phyloP scores from a whole-genome alignment of 2,329 filamentous ascomycete genomes.

The Colletotrichum noveboracense region DNA sequence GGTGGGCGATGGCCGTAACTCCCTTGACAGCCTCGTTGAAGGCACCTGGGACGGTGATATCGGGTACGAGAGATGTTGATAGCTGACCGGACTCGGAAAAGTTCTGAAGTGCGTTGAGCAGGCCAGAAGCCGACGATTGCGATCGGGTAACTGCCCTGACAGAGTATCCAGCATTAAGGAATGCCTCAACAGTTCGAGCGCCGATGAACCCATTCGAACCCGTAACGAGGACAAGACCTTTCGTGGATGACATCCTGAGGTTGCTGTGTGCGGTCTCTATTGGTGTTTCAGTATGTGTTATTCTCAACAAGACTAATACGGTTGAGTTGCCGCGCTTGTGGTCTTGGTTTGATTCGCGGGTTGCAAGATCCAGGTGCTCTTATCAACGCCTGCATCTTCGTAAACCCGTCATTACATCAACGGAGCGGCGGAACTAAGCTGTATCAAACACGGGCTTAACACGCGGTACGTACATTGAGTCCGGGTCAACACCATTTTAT shows the following conservation, averaged over 20 bases:
- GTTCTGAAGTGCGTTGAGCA: slow-evolving; percentile 24
- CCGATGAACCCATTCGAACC: slow-evolving; percentile 46
- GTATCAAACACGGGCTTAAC: not conserved
- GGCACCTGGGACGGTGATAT: slow-evolving; percentile 36
- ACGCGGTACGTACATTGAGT: not conserved
- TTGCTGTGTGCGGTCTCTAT: not conserved
- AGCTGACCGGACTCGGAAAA: slow-evolving; percentile 23
- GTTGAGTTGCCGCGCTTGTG: not conserved
- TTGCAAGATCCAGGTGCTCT: not conserved
- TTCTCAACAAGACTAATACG: too few relatives aligned
- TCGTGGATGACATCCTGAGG: not conserved
- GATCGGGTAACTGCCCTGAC: slow-evolving; percentile 44
- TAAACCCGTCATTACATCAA: not conserved
- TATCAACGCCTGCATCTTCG: not conserved
- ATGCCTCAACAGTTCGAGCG: slow-evolving; percentile 36
- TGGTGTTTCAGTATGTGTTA: not conserved
- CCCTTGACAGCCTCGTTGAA: slow-evolving; percentile 40
- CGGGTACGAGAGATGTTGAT: slow-evolving; percentile 33
- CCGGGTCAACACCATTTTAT: not conserved
- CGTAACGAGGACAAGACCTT: slow-evolving; percentile 34
- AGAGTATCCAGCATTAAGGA: slow-evolving; percentile 40
- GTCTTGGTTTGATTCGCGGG: not conserved
- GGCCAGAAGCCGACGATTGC: slow-evolving; percentile 14
- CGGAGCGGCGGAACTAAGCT: not conserved
- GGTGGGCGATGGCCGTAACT: slow-evolving; percentile 47